Base-by-base conservation (phyloP, 495 filamentous ascomycete genomes). In the Hypoxylon crocopeplum region DNA sequence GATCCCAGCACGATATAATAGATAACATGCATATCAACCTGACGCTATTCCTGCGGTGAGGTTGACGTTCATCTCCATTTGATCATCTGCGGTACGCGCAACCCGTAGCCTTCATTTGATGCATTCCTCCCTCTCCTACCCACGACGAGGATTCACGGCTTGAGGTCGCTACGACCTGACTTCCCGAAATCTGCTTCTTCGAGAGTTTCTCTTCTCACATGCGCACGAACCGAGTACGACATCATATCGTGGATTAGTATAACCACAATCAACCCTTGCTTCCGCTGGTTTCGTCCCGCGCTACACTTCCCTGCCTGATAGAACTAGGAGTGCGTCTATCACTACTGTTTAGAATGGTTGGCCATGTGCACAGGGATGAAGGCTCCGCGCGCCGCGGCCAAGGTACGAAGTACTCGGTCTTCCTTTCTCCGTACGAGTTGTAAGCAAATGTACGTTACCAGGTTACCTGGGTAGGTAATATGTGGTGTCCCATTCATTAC, bases 11-110 rank as follows among this genome's bases (percentile, higher is more conserved):
- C 45, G 49, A 56, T 51, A 48, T 44, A 48, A 19, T 60, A 64
- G 60, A 64, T 64, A 64, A 39, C 61, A 56, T 64, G 61, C 61
- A 64, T 64, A 55, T 55, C 61, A 59, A 64, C 61, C 59, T 62
- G 40, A 50, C 59, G 46, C 59, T 51, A 56, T 24, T 56, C 40
- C 55, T 59, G 55, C 61, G 54, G 61, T 64, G 50, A 64, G 61
- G 55, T 59, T 48, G 55, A 49, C 36, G 59, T 46, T 32, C 44
- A 38, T 59, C 55, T 30, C 54, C n/a, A 34, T 46, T 49, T 39
- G 50, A 47, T 62, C 49, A 21, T 54, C 22, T 56, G 24, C 39
- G 32, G 38, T 48, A 42, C 39, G 27, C 20, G 39, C 2, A 32
- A 16, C 17, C 22, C 42, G 30, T 29, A 34, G 16, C 19, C 55